Base-by-base conservation (phyloP, 805 yeast genomes). In the Ogataea philodendri region DNA sequence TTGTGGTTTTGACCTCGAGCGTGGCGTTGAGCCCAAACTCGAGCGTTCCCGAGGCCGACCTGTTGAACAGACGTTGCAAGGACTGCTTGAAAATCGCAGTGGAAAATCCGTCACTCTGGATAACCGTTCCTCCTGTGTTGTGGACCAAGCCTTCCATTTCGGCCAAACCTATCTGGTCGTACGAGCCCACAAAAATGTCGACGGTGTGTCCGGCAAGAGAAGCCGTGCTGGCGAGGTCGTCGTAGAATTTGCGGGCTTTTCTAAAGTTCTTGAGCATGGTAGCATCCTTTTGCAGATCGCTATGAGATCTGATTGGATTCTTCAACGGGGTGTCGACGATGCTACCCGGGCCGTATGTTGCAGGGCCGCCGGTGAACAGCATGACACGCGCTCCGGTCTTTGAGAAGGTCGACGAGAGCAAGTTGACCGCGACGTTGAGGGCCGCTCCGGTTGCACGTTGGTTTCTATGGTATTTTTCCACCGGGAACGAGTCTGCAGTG, bases 31-130 rank as follows among this genome's bases (percentile, higher is more conserved):
- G 60, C 0, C 79, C 86, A 68, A 76, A 65, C 20, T 68, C 67
- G 19, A 74, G 54, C 37, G 53, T 59, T 1, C 61, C 74, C 6
- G 57, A 52, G 5, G 37, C 16, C 19, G 61, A 63, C 37, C 63
- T 66, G 14, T 54, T 57, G 47, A 78, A 67, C 42, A 77, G 70
- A 49, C 73, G 69, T 35, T 70, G 65, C 37, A 78, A 69, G 15
- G 84, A 78, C 57, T 79, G 84, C 48, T 74, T 76, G 63, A 80
- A 80, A 42, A 80, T 79, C 1, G 85, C 73, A 0, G 85, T 79
- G 21, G 74, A 69, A 51, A 79, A 80, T 3, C 81, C 73, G 59
- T 80, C 87, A 37, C 80, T 66, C 63, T 78, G 69, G 3, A 80
- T 76, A 16, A 78, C 68, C 3, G 64, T 62, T 32, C 87, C 87